Conservation (phyloP, 73 alveolate genomes). For the Stentor coeruleus region DNA sequence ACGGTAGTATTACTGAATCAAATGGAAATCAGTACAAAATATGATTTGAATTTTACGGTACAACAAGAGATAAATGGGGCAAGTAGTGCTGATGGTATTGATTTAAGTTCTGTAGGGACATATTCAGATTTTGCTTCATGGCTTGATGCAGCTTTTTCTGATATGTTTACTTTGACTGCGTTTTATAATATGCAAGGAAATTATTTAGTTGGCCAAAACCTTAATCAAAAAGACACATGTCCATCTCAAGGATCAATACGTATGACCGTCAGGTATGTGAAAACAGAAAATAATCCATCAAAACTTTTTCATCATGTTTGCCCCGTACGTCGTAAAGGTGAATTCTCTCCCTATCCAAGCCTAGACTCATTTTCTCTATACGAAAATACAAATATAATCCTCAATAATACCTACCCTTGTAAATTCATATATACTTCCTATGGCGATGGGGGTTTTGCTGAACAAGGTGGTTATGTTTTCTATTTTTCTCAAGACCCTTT, state of each 20-base stretch:
- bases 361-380: background rate
- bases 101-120: background rate
- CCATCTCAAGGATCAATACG: background rate
- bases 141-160: background rate
- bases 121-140: background rate
- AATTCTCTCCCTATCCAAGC: background rate
- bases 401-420: background rate
- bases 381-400: background rate
- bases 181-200: background rate
- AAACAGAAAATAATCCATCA: background rate
- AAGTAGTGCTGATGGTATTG: background rate
- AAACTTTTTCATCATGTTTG: no score
- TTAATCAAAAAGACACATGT: background rate
- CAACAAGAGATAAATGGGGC: background rate
- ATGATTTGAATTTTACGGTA: constrained; percentile 3
- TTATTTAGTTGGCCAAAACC: background rate
- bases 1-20: constrained; percentile 8
- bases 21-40: background rate
- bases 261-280: background rate
- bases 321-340: background rate
- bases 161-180: background rate
- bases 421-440: background rate
- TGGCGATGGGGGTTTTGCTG: constrained; percentile 5
- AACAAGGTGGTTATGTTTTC: constrained; percentile 22
- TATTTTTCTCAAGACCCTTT: background rate